phyloP scores from a whole-genome alignment of 768 basidiomycete species.

The Cantharellus anzutake region DNA sequence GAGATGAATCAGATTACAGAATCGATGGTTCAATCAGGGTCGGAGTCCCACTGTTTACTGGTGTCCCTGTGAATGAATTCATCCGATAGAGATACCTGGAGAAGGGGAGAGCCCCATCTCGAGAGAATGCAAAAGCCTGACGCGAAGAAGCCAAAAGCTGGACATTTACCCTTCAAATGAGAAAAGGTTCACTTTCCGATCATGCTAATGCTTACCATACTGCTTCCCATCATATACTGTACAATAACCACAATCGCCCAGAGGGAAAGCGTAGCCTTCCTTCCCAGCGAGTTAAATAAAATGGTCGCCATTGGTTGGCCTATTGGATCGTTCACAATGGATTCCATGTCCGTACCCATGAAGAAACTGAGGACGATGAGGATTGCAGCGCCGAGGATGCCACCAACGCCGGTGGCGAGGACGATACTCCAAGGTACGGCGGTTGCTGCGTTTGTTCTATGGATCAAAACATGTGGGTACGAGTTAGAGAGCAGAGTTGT shows the following conservation, averaged over 20 bases:
- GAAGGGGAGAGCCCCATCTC: slow-evolving; percentile 49
- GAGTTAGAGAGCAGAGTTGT: not conserved
- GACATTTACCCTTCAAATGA: not conserved
- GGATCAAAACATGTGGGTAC: not conserved
- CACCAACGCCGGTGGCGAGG: slow-evolving; percentile 33
- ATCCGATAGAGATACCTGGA: slow-evolving; percentile 41
- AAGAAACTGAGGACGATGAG: slow-evolving; percentile 43
- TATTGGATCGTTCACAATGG: slow-evolving; percentile 22
- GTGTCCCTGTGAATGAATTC: slow-evolving; percentile 32
- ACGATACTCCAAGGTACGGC: slow-evolving; percentile 57
- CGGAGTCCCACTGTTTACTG: slow-evolving; percentile 25
- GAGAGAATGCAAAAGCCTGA: slow-evolving; percentile 52
- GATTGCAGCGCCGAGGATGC: slow-evolving; percentile 26
- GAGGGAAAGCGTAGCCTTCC: slow-evolving; percentile 27
- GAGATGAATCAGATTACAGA: not conserved
- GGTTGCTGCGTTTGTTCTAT: slow-evolving; percentile 33
- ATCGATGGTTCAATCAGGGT: not conserved
- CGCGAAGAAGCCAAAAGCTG: slow-evolving; percentile 28
- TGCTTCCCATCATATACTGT: slow-evolving; percentile 43
- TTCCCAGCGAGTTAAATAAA: slow-evolving; percentile 28
- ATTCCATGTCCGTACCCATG: slow-evolving; percentile 36
- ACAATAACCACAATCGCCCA: slow-evolving; percentile 38
- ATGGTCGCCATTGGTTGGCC: slow-evolving; percentile 36
- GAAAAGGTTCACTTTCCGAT: not conserved
- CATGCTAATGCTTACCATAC: slow-evolving; percentile 20